Percentiles rank a stretch among this genome's conserved stretches.
These are phyloP conservation scores for Tricholoma flavovirens DNA, from an alignment of 768 basidiomycete species.

Conservation along the genomic window DNA sequence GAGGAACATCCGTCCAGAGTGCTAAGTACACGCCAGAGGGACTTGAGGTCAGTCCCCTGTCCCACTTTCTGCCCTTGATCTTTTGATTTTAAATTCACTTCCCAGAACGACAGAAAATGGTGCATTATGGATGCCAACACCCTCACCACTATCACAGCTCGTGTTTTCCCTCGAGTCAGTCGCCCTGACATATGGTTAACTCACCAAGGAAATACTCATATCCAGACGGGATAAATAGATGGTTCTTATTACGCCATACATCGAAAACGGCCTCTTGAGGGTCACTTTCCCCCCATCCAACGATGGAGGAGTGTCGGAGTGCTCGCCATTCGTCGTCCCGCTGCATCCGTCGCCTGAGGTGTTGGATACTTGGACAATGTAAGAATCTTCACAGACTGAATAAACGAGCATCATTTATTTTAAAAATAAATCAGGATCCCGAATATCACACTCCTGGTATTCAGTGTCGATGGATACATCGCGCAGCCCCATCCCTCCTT, in stretches of 20 bases:
- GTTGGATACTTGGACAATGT: conserved; percentile 54
- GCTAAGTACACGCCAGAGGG: conserved; percentile 57
- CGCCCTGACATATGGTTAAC: neutral
- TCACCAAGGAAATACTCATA: neutral
- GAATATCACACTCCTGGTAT: conserved; percentile 45
- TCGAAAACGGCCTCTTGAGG: conserved; percentile 44
- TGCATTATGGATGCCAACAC: conserved; percentile 56
- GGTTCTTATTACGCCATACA: conserved; percentile 56
- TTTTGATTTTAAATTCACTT: neutral
- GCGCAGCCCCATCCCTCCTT: conserved; percentile 35
- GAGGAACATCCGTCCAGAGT: conserved; percentile 54
- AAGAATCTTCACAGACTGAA: conserved; percentile 15
- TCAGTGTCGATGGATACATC: conserved; percentile 62
- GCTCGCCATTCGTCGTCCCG: conserved; percentile 54
- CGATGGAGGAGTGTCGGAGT: conserved; percentile 44
- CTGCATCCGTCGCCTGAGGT: conserved; percentile 46
- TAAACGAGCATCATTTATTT: too few relatives aligned
- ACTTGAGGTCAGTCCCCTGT: conserved; percentile 45
- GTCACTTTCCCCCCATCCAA: conserved; percentile 48
- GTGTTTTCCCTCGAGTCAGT: conserved; percentile 52
- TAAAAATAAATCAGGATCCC: conserved; percentile 35
- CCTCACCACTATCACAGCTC: conserved; percentile 58
- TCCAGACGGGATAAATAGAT: conserved; percentile 35
- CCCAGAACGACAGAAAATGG: conserved; percentile 67
- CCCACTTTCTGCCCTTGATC: neutral